Percentiles rank a stretch among this genome's conserved stretches.
Evolutionary conservation across 2,329 filamentous ascomycete species (phyloP).

Genomic region (Colletotrichum trifolii): DNA sequence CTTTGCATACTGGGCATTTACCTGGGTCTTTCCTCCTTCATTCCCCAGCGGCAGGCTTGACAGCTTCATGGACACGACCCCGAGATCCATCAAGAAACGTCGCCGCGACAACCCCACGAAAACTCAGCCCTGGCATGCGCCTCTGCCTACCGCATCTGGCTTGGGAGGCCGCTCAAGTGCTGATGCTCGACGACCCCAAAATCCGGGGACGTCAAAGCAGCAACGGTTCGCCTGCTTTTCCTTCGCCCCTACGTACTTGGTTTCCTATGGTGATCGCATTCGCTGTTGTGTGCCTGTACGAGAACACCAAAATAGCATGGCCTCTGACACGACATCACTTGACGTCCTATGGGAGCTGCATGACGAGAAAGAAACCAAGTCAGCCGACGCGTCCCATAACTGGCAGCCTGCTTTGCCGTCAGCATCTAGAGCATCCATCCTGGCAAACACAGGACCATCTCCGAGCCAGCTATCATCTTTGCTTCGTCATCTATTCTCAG

Average conservation of each 20-base stretch:
- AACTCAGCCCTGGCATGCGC: constrained; percentile 1
- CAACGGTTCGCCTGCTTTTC: neutral
- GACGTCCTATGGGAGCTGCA: constrained; percentile 16
- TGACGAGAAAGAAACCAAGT: constrained; percentile 7
- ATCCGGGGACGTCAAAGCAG: constrained; percentile 11
- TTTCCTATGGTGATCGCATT: neutral
- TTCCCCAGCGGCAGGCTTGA: too few species aligned
- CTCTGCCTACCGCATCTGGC: constrained; percentile 5
- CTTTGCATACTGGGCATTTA: too few species aligned
- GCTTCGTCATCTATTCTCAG: constrained; percentile 9
- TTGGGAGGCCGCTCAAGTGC: too few species aligned
- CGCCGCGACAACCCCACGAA: neutral
- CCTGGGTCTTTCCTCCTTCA: too few species aligned
- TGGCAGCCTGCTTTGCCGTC: neutral
- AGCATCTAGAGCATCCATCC: neutral
- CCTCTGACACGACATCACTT: neutral
- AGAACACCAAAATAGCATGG: constrained; percentile 11
- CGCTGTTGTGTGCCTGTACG: neutral
- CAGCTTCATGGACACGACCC: too few species aligned
- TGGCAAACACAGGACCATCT: neutral
- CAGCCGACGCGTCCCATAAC: neutral
- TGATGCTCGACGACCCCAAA: neutral
- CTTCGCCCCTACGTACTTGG: too few species aligned
- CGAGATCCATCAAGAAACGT: neutral
- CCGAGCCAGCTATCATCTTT: neutral